Conservation (phyloP, 2,329 filamentous ascomycete genomes). For the Penicillium sp. region DNA sequence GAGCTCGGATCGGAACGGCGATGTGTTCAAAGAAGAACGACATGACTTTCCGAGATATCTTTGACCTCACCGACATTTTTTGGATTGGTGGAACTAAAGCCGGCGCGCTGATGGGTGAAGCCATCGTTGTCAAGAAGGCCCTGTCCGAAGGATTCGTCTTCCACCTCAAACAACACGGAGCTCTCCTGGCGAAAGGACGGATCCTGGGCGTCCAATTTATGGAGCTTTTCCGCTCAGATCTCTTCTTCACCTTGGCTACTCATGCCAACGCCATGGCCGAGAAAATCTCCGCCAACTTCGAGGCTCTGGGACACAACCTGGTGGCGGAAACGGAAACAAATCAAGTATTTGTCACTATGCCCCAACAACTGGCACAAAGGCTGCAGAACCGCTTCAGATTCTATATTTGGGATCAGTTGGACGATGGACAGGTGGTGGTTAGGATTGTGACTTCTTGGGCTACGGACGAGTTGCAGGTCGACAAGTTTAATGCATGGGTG, state of each 20-base stretch:
- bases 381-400: constrained; percentile 48
- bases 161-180: constrained; percentile 54
- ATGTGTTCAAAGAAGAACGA: constrained; percentile 46
- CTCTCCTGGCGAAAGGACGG: constrained; percentile 51
- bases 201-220: constrained; percentile 52
- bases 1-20: constrained; percentile 48
- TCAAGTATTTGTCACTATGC: constrained; percentile 51
- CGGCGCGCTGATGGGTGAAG: constrained; percentile 52
- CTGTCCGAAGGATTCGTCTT: constrained; percentile 51
- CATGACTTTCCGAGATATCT: constrained; percentile 45
- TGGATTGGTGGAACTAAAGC: constrained; percentile 57
- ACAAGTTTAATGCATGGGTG: constrained; percentile 34
- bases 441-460: constrained; percentile 54
- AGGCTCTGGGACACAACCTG: constrained; percentile 43
- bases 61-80: constrained; percentile 53
- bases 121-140: constrained; percentile 48
- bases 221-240: constrained; percentile 47
- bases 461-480: constrained; percentile 45
- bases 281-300: constrained; percentile 46
- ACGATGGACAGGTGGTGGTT: constrained; percentile 42
- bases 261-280: constrained; percentile 48
- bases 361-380: constrained; percentile 36
- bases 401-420: constrained; percentile 50
- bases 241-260: constrained; percentile 50
- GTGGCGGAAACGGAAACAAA: constrained; percentile 51